A percentile compares a stretch with the other conserved stretches of the same genome.
Evolutionary conservation across 805 yeast genomes (phyloP).

Genomic region (Isabelozyma pseudorhagii): DNA sequence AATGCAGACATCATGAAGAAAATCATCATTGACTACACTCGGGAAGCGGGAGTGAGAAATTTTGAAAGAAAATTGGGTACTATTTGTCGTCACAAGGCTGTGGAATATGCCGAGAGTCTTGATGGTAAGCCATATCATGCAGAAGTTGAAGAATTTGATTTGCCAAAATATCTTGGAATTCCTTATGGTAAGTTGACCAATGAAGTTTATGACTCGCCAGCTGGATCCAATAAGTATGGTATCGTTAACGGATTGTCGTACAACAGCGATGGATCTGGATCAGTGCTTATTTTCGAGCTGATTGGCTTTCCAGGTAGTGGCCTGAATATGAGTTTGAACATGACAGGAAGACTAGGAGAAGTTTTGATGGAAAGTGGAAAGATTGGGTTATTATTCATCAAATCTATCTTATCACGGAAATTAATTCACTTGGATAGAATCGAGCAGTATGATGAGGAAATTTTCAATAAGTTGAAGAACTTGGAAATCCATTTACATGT

Average conservation of each 20-base stretch:
- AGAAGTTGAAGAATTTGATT: constrained; percentile 48
- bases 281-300: constrained; percentile 75
- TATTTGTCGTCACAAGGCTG: constrained; percentile 79
- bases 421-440: constrained; percentile 27
- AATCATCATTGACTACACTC: constrained; percentile 66
- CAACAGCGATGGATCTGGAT: constrained; percentile 83
- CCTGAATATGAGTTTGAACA: constrained; percentile 35
- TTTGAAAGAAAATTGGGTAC: constrained; percentile 74
- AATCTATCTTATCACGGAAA: constrained; percentile 44
- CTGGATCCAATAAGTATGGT: constrained; percentile 56
- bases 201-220: constrained; percentile 35
- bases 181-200: constrained; percentile 43
- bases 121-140: constrained; percentile 30
- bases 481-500: constrained; percentile 56
- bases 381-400: constrained; percentile 73
- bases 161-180: constrained; percentile 68
- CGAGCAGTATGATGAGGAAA: constrained; percentile 22
- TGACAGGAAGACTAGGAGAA: constrained; percentile 82
- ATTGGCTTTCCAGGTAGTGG: constrained; percentile 47
- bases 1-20: constrained; percentile 54
- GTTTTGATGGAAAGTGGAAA: constrained; percentile 79
- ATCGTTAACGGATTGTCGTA: constrained; percentile 87
- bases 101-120: constrained; percentile 49
- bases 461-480: constrained; percentile 45
- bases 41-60: constrained; percentile 84